These are phyloP conservation scores for Trichosporon coremiiforme DNA, from an alignment of 1,284 basidiomycete species.

Conservation along the genomic window DNA sequence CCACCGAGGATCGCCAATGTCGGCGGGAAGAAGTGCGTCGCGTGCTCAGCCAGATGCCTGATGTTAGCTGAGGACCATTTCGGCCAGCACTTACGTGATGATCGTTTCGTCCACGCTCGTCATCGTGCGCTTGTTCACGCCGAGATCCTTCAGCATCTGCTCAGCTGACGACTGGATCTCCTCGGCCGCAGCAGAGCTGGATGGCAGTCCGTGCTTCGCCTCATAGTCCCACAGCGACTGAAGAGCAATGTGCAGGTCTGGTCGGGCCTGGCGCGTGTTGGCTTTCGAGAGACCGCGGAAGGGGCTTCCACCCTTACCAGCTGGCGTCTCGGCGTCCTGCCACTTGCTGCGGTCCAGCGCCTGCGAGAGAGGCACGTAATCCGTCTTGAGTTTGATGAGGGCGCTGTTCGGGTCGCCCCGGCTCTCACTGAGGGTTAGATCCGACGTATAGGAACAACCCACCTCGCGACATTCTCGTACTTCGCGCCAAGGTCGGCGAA, in stretches of 20 bases:
- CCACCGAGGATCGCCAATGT: constrained; percentile 92
- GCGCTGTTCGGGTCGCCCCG: constrained; percentile 1
- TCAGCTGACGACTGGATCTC: constrained; percentile 67
- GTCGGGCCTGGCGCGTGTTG: constrained; percentile 76
- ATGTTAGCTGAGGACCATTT: constrained; percentile 11
- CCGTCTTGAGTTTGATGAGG: constrained; percentile 65
- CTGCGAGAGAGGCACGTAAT: constrained; percentile 66
- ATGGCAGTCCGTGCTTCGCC: constrained; percentile 65
- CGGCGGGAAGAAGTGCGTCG: constrained; percentile 81
- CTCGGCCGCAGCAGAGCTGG: constrained; percentile 57
- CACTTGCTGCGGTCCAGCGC: constrained; percentile 62
- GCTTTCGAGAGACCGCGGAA: constrained; percentile 71
- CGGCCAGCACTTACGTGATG: constrained; percentile 39
- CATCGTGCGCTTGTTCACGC: constrained; percentile 68
- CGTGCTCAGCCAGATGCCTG: constrained; percentile 68
- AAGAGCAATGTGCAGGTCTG: constrained; percentile 68
- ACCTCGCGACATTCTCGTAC: constrained; percentile 83
- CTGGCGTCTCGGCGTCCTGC: constrained; percentile 32
- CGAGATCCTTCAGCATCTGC: constrained; percentile 64
- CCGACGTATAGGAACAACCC: constrained; percentile 46
- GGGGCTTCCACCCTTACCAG: constrained; percentile 55
- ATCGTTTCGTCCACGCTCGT: constrained; percentile 62
- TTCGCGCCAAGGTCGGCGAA: constrained; percentile 81
- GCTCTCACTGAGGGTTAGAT: constrained; percentile 7
- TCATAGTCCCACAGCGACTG: constrained; percentile 85